Evolutionary conservation across 148 eudicot species (phyloP), one percentile per base, ranked within the genome.

Genomic region (Rhododendron ferrugineum): DNA sequence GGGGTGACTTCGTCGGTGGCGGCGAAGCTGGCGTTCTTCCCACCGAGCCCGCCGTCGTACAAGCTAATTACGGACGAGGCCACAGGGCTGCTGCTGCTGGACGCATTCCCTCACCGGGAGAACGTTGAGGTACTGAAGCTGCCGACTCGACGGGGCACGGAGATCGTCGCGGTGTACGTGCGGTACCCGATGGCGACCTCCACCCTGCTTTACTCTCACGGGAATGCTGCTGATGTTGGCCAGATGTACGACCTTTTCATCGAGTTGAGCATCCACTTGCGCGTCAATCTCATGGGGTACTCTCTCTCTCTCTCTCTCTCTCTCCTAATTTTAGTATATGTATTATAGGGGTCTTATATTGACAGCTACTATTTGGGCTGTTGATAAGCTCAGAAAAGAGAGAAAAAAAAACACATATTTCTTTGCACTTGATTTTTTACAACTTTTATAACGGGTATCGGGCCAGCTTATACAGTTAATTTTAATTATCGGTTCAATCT

Each of bases 1-100:
- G 99, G 99, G 62, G 99, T 96, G 90, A 95, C 98, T 30, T 96
- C 99, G 74, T 94, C 99, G 46, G 94, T 95, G 98, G 99, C 99
- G 50, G 97, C 98, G 23, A 96, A 96, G 86, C 91, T 96, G 47
- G 99, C 99, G 1, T 96, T 95, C 79, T 96, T 96, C 87, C 99
- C 99, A 52, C 98, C 99, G 75, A 93, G 89, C 83, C 99, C 99
- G 70, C 94, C 99, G 1, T 91, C 93, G 0, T 96, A 96, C 85
- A 92, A 87, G 88, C 86, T 96, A 3, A 40, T 85, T 11, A 91
- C 86, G 6, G 98, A 96, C 56, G 91, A 90, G 44, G 49, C 91
- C 32, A 94, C 94, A 1, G 96, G 93, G 1, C 81, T 96, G 20
- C 58, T 90, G 85, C 88, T 93, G n/a, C 73, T 96, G 62, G 90